Conservation (phyloP, 352 stramenopile genomes). For the Pythium periplocum region DNA sequence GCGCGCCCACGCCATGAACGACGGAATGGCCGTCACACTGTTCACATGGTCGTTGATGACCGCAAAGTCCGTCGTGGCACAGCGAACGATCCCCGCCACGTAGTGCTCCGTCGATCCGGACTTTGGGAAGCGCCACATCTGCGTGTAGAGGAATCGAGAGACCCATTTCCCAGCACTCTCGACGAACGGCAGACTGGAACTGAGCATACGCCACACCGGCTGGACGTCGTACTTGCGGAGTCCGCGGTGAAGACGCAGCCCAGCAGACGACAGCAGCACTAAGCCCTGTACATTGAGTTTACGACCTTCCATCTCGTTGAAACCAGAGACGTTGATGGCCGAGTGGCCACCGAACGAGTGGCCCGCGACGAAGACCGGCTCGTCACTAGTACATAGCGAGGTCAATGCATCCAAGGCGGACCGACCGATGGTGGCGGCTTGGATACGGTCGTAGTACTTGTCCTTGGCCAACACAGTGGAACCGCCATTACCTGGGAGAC, state of each 20-base stretch:
- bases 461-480: constrained; percentile 10
- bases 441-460: constrained; percentile 20
- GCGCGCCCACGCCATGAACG: constrained; percentile 32
- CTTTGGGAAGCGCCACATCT: constrained; percentile 16
- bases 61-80: constrained; percentile 28
- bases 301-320: constrained; percentile 8
- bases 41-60: constrained; percentile 23
- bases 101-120: constrained; percentile 7
- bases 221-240: constrained; percentile 14
- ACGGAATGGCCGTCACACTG: constrained; percentile 18
- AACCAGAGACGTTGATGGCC: constrained; percentile 19
- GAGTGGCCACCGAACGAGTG: constrained; percentile 31
- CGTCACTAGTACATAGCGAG: constrained; percentile 13
- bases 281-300: constrained; percentile 15
- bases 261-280: constrained; percentile 24
- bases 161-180: constrained; percentile 3
- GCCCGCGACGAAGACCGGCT: constrained; percentile 19
- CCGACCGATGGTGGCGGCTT: constrained; percentile 8
- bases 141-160: constrained; percentile 14
- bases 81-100: constrained; percentile 27
- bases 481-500: constrained; percentile 21
- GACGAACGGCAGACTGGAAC: constrained; percentile 12
- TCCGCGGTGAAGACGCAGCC: constrained; percentile 29
- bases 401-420: constrained; percentile 20
- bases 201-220: constrained; percentile 11